Base-by-base conservation (phyloP, 1,284 basidiomycete genomes). In the Crepidotus sp. region DNA sequence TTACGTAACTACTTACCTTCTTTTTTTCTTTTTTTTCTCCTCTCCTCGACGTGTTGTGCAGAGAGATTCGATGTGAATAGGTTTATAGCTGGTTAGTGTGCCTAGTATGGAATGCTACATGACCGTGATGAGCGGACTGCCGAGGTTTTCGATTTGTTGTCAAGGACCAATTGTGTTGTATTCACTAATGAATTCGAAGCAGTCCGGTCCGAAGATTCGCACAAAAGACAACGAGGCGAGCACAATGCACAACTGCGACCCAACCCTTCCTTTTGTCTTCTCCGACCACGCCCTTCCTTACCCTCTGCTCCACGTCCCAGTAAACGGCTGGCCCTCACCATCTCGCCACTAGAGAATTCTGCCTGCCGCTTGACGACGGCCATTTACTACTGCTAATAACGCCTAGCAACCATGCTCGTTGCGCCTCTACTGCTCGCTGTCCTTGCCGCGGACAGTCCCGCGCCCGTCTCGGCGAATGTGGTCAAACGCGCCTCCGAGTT, bases 401-500 rank as follows among this genome's bases (percentile, higher is more conserved):
- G 17, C 33, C n/a, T 5, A 25, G 13, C 22, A 19, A 8, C 24
- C 21, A 45, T 46, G 42, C 48, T 46, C 40, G 21, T 41, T 39
- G 8, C 31, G 15, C 36, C 36, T n/a, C 15, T 37, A 5, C 24
- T 37, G 3, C 36, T 27, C 15, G n/a, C n/a, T n/a, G 25, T 37
- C 7, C 25, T 37, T 25, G 36, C 36, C 8, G 36, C 36, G 36
- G 25, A 27, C 15, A 6, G 13, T 15, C 17, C 33, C 9, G 17
- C 31, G 17, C 17, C 32, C 10, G 22, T 14, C 13, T 36, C 24
- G 17, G 36, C 36, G 3, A 27, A 27, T 26, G 27, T 50, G 25
- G 4, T 50, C 6, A 40, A 39, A 14, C 51, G 51, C 32, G 43
- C 40, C 13, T 42, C 42, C 21, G 36, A 24, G 14, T 48, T 58